Percentiles rank a stretch among this genome's conserved stretches.
These are phyloP conservation scores for Metroxylon sagu DNA, from an alignment of 176 grass and related monocot species.

Conservation along the genomic window DNA sequence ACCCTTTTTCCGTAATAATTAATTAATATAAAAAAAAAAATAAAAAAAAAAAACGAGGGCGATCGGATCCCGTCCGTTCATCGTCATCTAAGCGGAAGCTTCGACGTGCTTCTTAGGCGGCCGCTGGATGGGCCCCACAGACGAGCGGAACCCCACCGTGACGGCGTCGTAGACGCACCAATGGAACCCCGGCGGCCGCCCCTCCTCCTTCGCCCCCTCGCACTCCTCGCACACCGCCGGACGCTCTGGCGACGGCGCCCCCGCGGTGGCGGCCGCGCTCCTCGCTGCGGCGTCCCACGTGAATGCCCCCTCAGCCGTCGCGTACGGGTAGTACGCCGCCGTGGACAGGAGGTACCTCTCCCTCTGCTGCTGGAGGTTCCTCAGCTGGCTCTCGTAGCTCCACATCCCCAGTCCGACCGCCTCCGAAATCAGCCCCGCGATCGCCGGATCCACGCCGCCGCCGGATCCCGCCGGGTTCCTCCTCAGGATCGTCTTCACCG, in stretches of 20 bases:
- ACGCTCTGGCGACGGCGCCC: not conserved
- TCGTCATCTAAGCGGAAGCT: constrained; percentile 7
- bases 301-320: constrained; percentile 14
- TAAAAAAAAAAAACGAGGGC: too few species aligned
- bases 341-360: constrained; percentile 43
- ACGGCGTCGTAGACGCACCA: constrained; percentile 72
- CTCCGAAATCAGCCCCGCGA: too few species aligned
- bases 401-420: constrained; percentile 17
- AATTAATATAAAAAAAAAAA: too few species aligned
- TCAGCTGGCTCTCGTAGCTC: constrained; percentile 51
- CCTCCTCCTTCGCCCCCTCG: constrained; percentile 43
- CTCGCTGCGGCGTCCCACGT: constrained; percentile 6
- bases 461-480: constrained; percentile 21
- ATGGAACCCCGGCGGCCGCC: constrained; percentile 53
- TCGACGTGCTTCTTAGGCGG: constrained; percentile 42
- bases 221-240: constrained; percentile 47
- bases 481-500: constrained; percentile 45
- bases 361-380: constrained; percentile 46
- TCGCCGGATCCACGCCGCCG: constrained; percentile 41
- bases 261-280: constrained; percentile 1
- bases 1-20: too few species aligned
- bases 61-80: too few species aligned
- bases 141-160: constrained; percentile 51
- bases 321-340: constrained; percentile 11
- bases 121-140: constrained; percentile 73